Base-by-base conservation (phyloP, 768 basidiomycete genomes). In the Terana coerulea region DNA sequence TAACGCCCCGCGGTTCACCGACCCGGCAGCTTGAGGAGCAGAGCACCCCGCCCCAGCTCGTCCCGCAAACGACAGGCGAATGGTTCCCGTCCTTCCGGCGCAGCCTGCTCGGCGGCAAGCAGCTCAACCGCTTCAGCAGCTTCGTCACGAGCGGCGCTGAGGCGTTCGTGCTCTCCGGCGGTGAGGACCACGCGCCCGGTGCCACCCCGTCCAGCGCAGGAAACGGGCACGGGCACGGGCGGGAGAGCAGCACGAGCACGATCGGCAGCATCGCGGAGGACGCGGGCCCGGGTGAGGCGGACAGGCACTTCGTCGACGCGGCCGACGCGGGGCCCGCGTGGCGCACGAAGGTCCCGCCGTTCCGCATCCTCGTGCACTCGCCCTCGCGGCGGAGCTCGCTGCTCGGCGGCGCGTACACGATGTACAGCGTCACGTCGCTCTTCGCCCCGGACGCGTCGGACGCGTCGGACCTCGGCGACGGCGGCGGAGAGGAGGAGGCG, bases 91-190 rank as follows among this genome's bases (percentile, higher is more conserved):
- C 79, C 64, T 86, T 89, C 59, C 72, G 83, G 8, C 79, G 80
- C 49, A 84, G 81, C 56, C 73, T 91, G 0, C 77, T 92, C 1
- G 83, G 87, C 26, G 88, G 89, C 9, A 90, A 84, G 67, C 81
- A 80, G 39, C 67, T 91, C 48, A 91, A 91, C 64, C 77, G 89
- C n/a, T 92, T 92, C 68, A 90, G 88, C 0, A 84, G 77, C 50
- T 92, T 91, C 64, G 89, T 92, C 12, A 89, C 86, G 6, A 89
- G 85, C 52, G 90, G 90, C 30, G 90, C 90, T 9, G 90, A 92
- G 64, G 84, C 84, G 46, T 92, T 83, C 71, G 77, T 91, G 7
- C 75, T 91, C n/a, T 79, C 84, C 44, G 90, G 90, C 3, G 72
- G 69, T 24, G 65, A 69, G 1, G 64, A 69, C 37, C 72, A 74